A percentile compares a stretch with the other conserved stretches of the same genome.
These are phyloP conservation scores for Aureobasidium melanogenum DNA, from an alignment of 2,329 filamentous ascomycete genomes.

Conservation along the genomic window DNA sequence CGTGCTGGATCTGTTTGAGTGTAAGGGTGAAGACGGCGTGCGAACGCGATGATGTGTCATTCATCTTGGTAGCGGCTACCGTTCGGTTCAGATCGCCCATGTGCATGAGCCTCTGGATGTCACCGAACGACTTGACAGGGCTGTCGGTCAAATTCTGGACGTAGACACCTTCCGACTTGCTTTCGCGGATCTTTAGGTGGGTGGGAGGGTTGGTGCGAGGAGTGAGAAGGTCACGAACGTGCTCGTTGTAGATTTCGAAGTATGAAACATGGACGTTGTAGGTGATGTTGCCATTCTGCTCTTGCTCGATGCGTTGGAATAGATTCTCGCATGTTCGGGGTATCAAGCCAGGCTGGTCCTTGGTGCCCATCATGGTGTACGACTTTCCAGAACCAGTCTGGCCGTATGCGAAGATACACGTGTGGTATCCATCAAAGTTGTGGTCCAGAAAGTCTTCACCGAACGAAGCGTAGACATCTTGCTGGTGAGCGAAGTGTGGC, in stretches of 20 bases:
- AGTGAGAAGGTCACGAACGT: conserved; percentile 86
- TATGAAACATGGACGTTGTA: conserved; percentile 98
- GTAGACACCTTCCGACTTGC: conserved; percentile 88
- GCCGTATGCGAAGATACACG: conserved; percentile 97
- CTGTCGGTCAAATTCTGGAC: conserved; percentile 94
- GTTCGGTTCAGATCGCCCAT: conserved; percentile 82
- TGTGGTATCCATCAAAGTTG: conserved; percentile 99
- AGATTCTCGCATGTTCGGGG: conserved; percentile 92
- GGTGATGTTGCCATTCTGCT: conserved; percentile 81
- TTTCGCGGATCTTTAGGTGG: conserved; percentile 96
- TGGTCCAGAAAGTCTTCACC: conserved; percentile 97
- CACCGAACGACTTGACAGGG: conserved; percentile 74
- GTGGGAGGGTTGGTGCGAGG: conserved; percentile 71
- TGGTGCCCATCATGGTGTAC: conserved; percentile 93
- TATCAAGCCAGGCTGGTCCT: conserved; percentile 81
- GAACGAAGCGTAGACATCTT: conserved; percentile 86
- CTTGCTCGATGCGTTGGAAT: conserved; percentile 82
- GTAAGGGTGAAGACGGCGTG: conserved; percentile 98
- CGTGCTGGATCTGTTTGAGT: conserved; percentile 95
- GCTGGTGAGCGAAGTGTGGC: conserved; percentile 81
- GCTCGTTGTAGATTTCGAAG: conserved; percentile 99
- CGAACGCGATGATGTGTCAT: conserved; percentile 92
- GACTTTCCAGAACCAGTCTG: conserved; percentile 97
- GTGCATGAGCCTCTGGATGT: conserved; percentile 87
- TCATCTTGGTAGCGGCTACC: conserved; percentile 95